Evolutionary conservation across 768 basidiomycete genomes (phyloP), one percentile per base, ranked within the genome.

Genomic region (Rhizopogon roseolus): DNA sequence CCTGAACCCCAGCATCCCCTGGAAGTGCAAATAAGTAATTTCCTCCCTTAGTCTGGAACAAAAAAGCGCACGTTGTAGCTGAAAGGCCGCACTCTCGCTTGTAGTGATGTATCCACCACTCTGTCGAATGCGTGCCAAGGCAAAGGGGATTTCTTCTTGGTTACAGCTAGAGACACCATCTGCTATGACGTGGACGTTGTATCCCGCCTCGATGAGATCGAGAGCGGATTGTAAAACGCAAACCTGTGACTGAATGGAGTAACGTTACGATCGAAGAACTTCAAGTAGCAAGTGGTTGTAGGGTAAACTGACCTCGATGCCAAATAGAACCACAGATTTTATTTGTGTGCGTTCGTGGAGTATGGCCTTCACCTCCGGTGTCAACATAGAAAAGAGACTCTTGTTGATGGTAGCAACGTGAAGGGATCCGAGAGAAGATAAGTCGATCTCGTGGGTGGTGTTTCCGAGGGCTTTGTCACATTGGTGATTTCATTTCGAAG

Each of bases 141-240:
- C 91, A 58, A 86, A 72, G 13, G 86, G 83, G 0, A 93, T 77
- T 66, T 97, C 94, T 57, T 86, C 86, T 44, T 76, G 75, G 70
- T 93, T 91, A 59, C 81, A 85, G 29, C 86, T 89, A 2, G 90
- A 92, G 14, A 95, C 85, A 14, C 85, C 92, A 62, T 97, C 93
- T 1, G 88, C 90, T 22, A 93, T 71, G 38, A 94, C 77, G 65
- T 89, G 81, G 6, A 89, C 82, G 54, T 76, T 65, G 41, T 76
- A 78, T 0, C 74, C 74, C 0, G 29, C 58, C 41, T 73, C 63
- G 3, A 88, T 67, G 11, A 96, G 77, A 55, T 88, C 85, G 16
- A 94, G 72, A 0, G 86, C 77, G 0, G 92, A 90, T 67, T 96
- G 93, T 6, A 93, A 77, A 8, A 96, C 82, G 63, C 94, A 97